Evolutionary conservation across 805 yeast genomes (phyloP).

Genomic region (Phaffomyces thermotolerans): DNA sequence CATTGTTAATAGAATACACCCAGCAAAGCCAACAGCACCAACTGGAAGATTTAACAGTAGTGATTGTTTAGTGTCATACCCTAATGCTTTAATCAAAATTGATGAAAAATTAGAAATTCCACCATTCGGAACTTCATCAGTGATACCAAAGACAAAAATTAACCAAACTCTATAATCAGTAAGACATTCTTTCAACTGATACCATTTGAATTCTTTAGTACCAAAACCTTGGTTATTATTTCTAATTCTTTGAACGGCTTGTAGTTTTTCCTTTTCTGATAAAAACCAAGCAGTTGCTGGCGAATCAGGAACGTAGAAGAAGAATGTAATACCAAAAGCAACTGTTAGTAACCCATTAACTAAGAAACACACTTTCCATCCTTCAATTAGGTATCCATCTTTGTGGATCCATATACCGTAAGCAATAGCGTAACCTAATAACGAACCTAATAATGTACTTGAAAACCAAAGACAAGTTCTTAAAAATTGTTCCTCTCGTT

Average conservation of each 20-base stretch:
- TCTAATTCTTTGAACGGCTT: slow-evolving; percentile 38
- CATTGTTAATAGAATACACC: background rate
- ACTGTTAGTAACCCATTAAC: slow-evolving; percentile 48
- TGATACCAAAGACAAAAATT: slow-evolving; percentile 25
- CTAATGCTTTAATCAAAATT: slow-evolving; percentile 26
- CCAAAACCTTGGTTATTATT: slow-evolving; percentile 38
- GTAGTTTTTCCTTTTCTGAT: slow-evolving; percentile 32
- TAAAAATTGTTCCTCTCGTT: slow-evolving; percentile 24
- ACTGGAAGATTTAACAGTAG: slow-evolving; percentile 1
- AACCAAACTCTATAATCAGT: slow-evolving; percentile 29
- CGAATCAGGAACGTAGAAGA: slow-evolving; percentile 39
- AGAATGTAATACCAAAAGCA: slow-evolving; percentile 33
- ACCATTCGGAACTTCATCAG: slow-evolving; percentile 35
- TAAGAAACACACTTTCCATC: slow-evolving; percentile 50
- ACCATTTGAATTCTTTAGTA: slow-evolving; percentile 28
- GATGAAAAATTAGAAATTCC: slow-evolving; percentile 40
- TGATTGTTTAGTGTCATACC: background rate
- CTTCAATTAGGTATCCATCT: slow-evolving; percentile 27
- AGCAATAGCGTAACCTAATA: slow-evolving; percentile 40
- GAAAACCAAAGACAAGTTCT: slow-evolving; percentile 27
- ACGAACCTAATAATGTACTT: slow-evolving; percentile 29
- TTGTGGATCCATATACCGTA: slow-evolving; percentile 27
- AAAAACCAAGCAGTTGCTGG: slow-evolving; percentile 36
- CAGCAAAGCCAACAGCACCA: slow-evolving; percentile 5
- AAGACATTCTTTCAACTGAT: slow-evolving; percentile 23